Percentiles rank a stretch among this genome's conserved stretches.
These are phyloP conservation scores for Kodamaea leandrae DNA, from an alignment of 805 yeast species.

Conservation along the genomic window DNA sequence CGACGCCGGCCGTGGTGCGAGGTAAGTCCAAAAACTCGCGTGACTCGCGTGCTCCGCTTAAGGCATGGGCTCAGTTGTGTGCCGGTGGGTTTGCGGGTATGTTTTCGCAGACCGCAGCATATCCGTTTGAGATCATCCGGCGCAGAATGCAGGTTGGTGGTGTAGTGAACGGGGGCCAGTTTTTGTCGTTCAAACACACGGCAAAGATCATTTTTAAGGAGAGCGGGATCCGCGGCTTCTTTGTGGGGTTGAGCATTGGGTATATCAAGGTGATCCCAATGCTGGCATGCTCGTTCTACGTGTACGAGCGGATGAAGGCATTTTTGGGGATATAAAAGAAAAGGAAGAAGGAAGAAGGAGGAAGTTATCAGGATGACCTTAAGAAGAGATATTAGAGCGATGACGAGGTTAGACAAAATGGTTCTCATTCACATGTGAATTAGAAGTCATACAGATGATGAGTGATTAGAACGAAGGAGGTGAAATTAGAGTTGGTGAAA, in stretches of 20 bases:
- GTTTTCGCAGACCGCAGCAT: slow-evolving; percentile 93
- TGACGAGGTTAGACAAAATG: no score
- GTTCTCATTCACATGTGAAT: no score
- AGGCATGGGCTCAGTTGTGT: slow-evolving; percentile 85
- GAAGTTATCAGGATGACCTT: neutral
- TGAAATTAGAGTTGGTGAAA: no score
- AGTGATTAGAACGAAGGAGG: no score
- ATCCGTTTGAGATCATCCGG: slow-evolving; percentile 93
- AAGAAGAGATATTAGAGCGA: no score
- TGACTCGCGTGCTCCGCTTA: slow-evolving; percentile 60
- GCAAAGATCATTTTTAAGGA: slow-evolving; percentile 63
- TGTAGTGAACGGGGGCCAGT: slow-evolving; percentile 59
- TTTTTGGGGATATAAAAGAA: slow-evolving; percentile 51
- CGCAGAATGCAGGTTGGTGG: slow-evolving; percentile 96
- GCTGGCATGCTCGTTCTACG: slow-evolving; percentile 95
- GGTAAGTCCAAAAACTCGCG: slow-evolving; percentile 29
- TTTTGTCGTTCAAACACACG: slow-evolving; percentile 51
- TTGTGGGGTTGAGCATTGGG: slow-evolving; percentile 93
- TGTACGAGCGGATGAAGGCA: slow-evolving; percentile 82
- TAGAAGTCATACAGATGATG: no score
- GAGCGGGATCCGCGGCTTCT: slow-evolving; percentile 82
- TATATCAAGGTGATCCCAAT: slow-evolving; percentile 93
- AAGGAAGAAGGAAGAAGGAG: neutral
- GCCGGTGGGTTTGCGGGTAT: slow-evolving; percentile 98
- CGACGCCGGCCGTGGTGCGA: slow-evolving; percentile 11